Base-by-base conservation (phyloP, 2,329 filamentous ascomycete genomes). In the Alternaria sp. region DNA sequence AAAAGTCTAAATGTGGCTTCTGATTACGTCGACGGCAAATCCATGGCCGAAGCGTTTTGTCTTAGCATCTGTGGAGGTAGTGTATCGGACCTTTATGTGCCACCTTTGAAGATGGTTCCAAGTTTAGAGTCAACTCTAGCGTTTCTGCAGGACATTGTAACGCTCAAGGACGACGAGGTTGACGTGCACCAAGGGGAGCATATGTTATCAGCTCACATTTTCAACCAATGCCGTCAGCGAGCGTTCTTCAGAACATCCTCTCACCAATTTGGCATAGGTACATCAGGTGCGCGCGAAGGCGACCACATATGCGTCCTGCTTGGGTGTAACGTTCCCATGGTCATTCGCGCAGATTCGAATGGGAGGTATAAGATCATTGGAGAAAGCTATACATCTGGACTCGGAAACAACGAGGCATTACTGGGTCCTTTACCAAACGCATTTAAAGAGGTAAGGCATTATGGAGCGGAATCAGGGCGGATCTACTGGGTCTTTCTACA, bases 161-260 rank as follows among this genome's bases (percentile, higher is more conserved):
- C 4, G 9, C 12, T 6, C 19, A 2, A 2, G 4, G 6, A 21
- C 19, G 3, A 3, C 7, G 25, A 46, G 5, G 6, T 21, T 2
- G 8, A 3, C 25, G 9, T 5, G 7, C 2, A 32, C 2, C 6
- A 9, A 8, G 13, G n/a, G 0, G 19, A 13, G 12, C 10, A 5
- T 5, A 1, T 15, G 3, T 5, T 32, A 7, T 46, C 30, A 12
- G 17, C 1, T 3, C 11, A 11, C 2, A 6, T 10, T 0, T 23
- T 25, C 26, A 9, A 3, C 1, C 5, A 3, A 6, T 30, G n/a
- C 6, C 2, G 11, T 1, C n/a, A 3, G 5, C 15, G 40, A 45
- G 13, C 6, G 7, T 17, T 57, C 13, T 57, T 57, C 5, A 30
- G 0, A 13, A 17, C 10, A n/a, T 57, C 40, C 1, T 5, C 6